Base-by-base conservation (phyloP, 768 basidiomycete species). In the Boletus speciosus region DNA sequence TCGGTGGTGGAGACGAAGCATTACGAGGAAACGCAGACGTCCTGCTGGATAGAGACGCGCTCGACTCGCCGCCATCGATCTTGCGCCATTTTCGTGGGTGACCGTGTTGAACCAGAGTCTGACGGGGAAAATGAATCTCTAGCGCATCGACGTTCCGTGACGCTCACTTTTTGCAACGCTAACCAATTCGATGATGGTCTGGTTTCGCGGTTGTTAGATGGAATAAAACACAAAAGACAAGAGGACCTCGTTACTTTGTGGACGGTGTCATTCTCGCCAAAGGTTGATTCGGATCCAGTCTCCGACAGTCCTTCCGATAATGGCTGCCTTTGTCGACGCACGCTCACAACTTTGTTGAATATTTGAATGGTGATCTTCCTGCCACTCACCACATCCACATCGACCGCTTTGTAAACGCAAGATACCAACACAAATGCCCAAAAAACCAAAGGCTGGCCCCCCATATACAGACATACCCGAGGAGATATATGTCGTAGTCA, bases 111-210 rank as follows among this genome's bases (percentile, higher is more conserved):
- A 27, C 38, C 14, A 63, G 43, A 15, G 5, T 55, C 63, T 66
- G 43, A 31, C 0, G 0, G 0, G 7, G 46, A 11, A 6, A 4
- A 11, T 61, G 34, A 62, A n/a, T 16, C 6, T 2, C 16, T 9
- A 1, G 10, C 23, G 29, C 48, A 38, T 51, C 45, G 34, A 52
- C 54, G 54, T 42, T 37, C 21, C 3, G 6, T 1, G 14, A 34
- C 1, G 29, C 70, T 35, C 47, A 83, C 84, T 69, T 82, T 80
- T 59, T 79, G 74, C 41, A 85, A 63, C 1, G 78, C 74, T 15
- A 81, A 61, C 85, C 85, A 85, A 63, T 85, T 65, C 21, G 81
- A 78, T 11, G 83, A 84, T 1, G 82, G 73, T 10, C 51, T 55
- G 29, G 6, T 27, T 36, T 14, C 11, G 21, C 1, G 32, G 46